A percentile compares a stretch with the other conserved stretches of the same genome.
Evolutionary conservation across 1,284 basidiomycete genomes (phyloP).

Genomic region (Sporisorium exsertum): DNA sequence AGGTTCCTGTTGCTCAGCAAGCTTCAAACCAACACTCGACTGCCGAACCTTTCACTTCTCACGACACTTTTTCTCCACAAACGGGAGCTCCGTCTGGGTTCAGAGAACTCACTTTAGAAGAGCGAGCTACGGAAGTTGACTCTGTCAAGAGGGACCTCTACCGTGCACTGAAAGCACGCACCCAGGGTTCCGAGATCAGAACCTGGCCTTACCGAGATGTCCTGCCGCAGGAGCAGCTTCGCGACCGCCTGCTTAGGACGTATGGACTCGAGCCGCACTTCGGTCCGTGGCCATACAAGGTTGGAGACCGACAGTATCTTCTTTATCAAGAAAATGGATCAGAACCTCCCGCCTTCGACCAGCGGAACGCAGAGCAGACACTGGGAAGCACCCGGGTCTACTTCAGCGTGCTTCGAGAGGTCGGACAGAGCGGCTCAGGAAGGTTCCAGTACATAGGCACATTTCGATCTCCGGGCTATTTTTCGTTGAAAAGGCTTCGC

Average conservation of each 20-base stretch:
- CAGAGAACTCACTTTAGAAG: neutral
- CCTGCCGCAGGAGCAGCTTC: neutral
- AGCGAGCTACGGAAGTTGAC: neutral
- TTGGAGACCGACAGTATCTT: neutral
- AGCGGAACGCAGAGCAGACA: neutral
- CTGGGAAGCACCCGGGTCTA: neutral
- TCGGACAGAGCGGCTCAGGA: neutral
- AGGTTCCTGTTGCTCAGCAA: neutral
- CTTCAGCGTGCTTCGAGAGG: slow-evolving; percentile 2
- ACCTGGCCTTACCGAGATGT: neutral
- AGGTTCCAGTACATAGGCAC: neutral
- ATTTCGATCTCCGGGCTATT: neutral
- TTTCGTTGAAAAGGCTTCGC: too few relatives aligned
- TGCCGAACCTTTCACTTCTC: neutral
- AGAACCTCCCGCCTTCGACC: neutral
- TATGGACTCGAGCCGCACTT: neutral
- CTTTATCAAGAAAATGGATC: neutral
- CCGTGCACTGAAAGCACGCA: too few relatives aligned
- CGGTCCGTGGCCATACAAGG: neutral
- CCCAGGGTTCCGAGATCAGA: neutral
- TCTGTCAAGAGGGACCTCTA: neutral
- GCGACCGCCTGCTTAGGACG: neutral
- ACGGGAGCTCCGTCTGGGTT: neutral
- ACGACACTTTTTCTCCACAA: neutral
- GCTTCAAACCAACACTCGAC: neutral